Evolutionary conservation across 1,284 basidiomycete genomes (phyloP), one percentile per base, ranked within the genome.

Genomic region (Apiotrichum montevideense): DNA sequence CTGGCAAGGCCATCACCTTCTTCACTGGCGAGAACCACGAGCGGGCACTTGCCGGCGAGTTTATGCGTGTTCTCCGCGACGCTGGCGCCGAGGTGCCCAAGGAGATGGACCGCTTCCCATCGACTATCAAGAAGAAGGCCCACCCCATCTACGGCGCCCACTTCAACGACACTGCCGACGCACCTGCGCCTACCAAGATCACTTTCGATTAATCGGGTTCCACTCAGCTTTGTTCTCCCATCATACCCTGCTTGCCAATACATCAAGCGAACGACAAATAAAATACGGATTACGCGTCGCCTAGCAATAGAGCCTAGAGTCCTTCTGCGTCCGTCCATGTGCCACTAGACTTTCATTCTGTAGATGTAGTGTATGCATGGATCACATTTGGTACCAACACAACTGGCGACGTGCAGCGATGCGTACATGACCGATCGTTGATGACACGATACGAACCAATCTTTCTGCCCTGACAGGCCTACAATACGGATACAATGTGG

Each of bases 51-150:
- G 94, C 95, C 0, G 95, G 96, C 10, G 95, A 98, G 76, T 84
- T 98, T 55, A 92, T 92, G 68, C 83, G 90, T 10, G 90, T 99
- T 43, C 80, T 98, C 54, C 81, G 88, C 57, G 96, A 98, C 71
- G 87, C 88, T 35, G 90, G 88, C 29, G 92, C 80, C 46, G 76
- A 77, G 34, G 67, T 79, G n/a, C 85, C 86, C 49, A 85, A 88
- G 68, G 86, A 79, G 32, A 80, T 97, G 78, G 84, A 86, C 68
- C 87, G 87, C 71, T 98, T 98, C 82, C 92, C 94, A 39, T 90
- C 92, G 81, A 89, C 92, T 51, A 94, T 98, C 79, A 96, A 96
- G 81, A 97, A 97, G 81, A 94, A 88, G 81, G 87, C 9, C 29
- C 75, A 77, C 63, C 71, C 73, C 1, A 67, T 69, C 9, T 79